Conservation (phyloP, 78 protist species). For the Anaeramoeba flamelloides region DNA sequence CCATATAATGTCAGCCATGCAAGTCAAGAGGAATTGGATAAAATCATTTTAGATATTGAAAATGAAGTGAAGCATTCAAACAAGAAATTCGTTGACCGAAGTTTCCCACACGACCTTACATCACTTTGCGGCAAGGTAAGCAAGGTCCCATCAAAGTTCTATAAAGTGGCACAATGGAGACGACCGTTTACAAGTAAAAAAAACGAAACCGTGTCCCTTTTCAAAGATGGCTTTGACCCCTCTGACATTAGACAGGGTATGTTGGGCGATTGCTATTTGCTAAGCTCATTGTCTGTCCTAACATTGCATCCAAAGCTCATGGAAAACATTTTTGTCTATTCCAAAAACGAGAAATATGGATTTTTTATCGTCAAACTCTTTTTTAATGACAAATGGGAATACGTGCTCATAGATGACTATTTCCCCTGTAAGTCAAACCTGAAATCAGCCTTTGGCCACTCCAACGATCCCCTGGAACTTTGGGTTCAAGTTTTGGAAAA, state of each 20-base stretch:
- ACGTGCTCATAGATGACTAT: neutral
- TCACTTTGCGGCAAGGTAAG: neutral
- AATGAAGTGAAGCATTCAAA: no score
- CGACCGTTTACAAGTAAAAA: neutral
- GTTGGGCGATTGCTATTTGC: neutral
- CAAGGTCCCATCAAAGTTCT: neutral
- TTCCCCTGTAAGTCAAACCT: conserved; percentile 3
- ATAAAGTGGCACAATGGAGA: neutral
- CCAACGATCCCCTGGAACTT: neutral
- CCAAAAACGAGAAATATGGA: no score
- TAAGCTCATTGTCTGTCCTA: neutral
- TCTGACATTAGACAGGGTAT: no score
- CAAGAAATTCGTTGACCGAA: neutral
- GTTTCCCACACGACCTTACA: neutral
- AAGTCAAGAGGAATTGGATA: no score
- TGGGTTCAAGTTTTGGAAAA: conserved; percentile 10
- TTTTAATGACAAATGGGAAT: neutral
- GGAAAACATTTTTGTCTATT: neutral
- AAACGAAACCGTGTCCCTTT: no score
- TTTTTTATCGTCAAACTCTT: no score
- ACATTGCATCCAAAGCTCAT: neutral
- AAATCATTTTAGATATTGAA: no score
- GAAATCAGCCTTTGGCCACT: neutral
- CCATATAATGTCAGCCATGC: no score
- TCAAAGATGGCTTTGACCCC: no score